phyloP scores from a whole-genome alignment of 768 basidiomycete species.

The Lactarius indigo region DNA sequence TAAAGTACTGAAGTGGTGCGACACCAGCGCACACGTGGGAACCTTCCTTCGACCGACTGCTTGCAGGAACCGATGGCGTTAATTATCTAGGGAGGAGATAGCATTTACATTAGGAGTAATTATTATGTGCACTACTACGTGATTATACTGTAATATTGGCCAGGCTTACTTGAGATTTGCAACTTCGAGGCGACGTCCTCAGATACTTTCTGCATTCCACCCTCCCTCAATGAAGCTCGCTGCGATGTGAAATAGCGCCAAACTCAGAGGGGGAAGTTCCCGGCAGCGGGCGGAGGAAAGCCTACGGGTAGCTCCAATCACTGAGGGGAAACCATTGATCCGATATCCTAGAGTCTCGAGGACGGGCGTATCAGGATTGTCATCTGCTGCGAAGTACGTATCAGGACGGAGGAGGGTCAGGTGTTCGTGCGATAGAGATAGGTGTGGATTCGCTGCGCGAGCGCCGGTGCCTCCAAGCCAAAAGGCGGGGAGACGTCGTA shows the following conservation, averaged over 20 bases:
- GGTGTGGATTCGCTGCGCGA: neutral
- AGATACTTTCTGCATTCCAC: slow-evolving; percentile 17
- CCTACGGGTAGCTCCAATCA: slow-evolving; percentile 1
- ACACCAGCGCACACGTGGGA: neutral
- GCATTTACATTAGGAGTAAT: neutral
- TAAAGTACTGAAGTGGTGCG: neutral
- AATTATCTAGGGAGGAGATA: neutral
- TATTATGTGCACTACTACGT: neutral
- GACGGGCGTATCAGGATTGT: neutral
- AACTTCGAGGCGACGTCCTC: slow-evolving; percentile 23
- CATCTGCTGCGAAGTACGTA: neutral
- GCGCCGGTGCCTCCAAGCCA: neutral
- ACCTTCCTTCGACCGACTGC: neutral
- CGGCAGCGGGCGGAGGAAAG: neutral
- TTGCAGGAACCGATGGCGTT: neutral
- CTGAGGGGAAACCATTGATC: neutral
- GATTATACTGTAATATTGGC: neutral
- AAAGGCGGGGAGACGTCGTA: neutral
- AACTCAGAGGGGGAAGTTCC: neutral
- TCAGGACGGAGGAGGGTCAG: neutral
- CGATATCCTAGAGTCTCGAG: neutral
- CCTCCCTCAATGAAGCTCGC: slow-evolving; percentile 25
- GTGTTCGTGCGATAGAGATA: neutral
- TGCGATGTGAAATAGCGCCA: slow-evolving; percentile 11
- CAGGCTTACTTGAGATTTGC: slow-evolving; percentile 21